phyloP scores from a whole-genome alignment of 352 stramenopile species.

The Lagenidium giganteum region DNA sequence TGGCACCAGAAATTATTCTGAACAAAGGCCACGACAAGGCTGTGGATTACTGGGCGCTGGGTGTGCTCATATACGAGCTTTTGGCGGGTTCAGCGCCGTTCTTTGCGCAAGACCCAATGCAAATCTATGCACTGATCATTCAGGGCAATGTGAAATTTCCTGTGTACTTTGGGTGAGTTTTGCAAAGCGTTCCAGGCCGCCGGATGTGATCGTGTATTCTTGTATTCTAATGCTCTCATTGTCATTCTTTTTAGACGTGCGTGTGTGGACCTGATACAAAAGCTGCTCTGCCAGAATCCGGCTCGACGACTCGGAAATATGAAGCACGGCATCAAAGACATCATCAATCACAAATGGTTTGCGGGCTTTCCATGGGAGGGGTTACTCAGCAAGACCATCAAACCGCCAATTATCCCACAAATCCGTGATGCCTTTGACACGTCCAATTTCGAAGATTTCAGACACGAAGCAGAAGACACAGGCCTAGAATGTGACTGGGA shows the following conservation, averaged over 20 bases:
- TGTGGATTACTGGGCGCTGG: constrained; percentile 90
- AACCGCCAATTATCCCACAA: constrained; percentile 67
- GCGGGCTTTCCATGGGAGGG: constrained; percentile 62
- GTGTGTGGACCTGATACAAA: constrained; percentile 84
- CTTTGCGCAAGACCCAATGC: constrained; percentile 88
- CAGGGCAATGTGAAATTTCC: constrained; percentile 86
- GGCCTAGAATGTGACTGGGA: constrained; percentile 66
- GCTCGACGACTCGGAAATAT: constrained; percentile 73
- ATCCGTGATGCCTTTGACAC: constrained; percentile 73
- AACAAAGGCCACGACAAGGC: constrained; percentile 88
- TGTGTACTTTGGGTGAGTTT: constrained; percentile 60
- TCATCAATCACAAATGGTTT: constrained; percentile 84
- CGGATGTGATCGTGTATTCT: background rate
- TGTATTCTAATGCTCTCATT: background rate
- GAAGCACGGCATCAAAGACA: constrained; percentile 82
- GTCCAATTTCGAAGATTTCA: constrained; percentile 80
- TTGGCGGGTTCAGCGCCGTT: constrained; percentile 83
- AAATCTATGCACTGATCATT: constrained; percentile 90
- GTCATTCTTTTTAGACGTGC: constrained; percentile 29
- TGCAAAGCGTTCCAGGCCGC: background rate
- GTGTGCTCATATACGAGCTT: constrained; percentile 89
- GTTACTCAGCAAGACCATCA: constrained; percentile 51
- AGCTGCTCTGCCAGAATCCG: constrained; percentile 77
- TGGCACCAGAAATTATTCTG: constrained; percentile 91
- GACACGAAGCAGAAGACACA: constrained; percentile 58